phyloP scores from a whole-genome alignment of 2,329 filamentous ascomycete species.

The Phaeosphaeria sp. region DNA sequence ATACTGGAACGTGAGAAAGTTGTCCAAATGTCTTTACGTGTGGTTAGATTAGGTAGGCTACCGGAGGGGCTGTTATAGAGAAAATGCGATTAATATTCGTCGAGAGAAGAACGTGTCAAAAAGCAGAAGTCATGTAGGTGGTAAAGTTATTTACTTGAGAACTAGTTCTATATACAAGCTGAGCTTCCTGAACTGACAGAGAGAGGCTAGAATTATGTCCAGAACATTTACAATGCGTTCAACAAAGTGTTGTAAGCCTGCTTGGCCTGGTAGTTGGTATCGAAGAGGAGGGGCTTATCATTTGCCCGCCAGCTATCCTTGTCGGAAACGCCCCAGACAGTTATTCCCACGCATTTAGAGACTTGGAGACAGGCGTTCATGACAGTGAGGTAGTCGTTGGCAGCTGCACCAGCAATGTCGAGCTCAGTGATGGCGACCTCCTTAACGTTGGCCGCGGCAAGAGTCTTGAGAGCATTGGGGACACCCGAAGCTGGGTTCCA shows the following conservation, averaged over 20 bases:
- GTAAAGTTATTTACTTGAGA: too few relatives aligned
- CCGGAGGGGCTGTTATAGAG: too few relatives aligned
- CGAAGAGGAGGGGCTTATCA: neutral
- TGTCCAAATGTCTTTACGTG: too few relatives aligned
- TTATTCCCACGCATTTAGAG: neutral
- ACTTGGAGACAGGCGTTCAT: constrained; percentile 1
- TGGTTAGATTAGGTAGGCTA: too few relatives aligned
- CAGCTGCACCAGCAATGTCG: neutral
- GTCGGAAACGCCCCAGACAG: constrained; percentile 1
- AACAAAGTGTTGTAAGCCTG: constrained; percentile 2
- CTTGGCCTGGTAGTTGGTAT: constrained; percentile 3
- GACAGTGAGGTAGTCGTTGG: constrained; percentile 1
- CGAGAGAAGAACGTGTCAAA: too few relatives aligned
- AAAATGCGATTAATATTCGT: too few relatives aligned
- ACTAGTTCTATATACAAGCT: too few relatives aligned
- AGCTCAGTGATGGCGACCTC: constrained; percentile 2
- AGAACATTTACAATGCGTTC: neutral
- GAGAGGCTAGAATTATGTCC: too few relatives aligned
- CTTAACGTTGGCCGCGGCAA: constrained; percentile 2
- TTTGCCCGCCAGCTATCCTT: constrained; percentile 1
- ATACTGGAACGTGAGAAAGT: too few relatives aligned
- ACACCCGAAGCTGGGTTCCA: constrained; percentile 2
- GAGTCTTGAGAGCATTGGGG: constrained; percentile 1
- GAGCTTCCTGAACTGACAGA: too few relatives aligned
- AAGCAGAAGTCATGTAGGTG: too few relatives aligned